Conservation (phyloP, 2,329 filamentous ascomycete species). For the Exophiala dermatitidis region DNA sequence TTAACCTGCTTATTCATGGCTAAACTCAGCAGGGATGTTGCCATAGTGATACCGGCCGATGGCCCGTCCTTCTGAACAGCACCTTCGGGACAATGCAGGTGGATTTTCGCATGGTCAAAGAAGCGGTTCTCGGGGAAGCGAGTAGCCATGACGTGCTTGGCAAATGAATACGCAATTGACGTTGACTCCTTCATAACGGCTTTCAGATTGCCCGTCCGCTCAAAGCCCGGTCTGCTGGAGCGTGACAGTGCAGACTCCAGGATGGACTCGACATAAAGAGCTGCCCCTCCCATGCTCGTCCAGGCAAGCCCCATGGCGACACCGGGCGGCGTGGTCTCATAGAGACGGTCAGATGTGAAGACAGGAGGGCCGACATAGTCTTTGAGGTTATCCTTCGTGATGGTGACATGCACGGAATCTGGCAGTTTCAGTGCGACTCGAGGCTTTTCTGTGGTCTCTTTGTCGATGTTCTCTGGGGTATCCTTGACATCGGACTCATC, state of each 20-base stretch:
- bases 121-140: constrained; percentile 86
- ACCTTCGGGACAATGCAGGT: constrained; percentile 93
- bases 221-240: constrained; percentile 67
- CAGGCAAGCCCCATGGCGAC: constrained; percentile 97
- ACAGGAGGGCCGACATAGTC: constrained; percentile 95
- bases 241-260: constrained; percentile 72
- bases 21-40: constrained; percentile 80
- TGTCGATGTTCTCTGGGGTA: constrained; percentile 49
- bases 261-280: constrained; percentile 95
- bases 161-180: constrained; percentile 89
- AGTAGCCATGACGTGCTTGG: constrained; percentile 79
- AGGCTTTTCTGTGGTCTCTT: constrained; percentile 58
- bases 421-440: constrained; percentile 75
- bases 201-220: constrained; percentile 92
- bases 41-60: constrained; percentile 95
- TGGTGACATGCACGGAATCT: constrained; percentile 75
- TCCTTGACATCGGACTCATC: constrained; percentile 57
- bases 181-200: constrained; percentile 98
- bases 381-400: constrained; percentile 82
- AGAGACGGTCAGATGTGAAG: constrained; percentile 90
- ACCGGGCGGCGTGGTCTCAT: constrained; percentile 86
- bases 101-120: constrained; percentile 90
- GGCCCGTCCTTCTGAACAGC: constrained; percentile 91
- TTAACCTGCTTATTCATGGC: constrained; percentile 71
- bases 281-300: constrained; percentile 94